These are phyloP conservation scores for Caloboletus firmus DNA, from an alignment of 1,284 basidiomycete genomes.

Conservation along the genomic window DNA sequence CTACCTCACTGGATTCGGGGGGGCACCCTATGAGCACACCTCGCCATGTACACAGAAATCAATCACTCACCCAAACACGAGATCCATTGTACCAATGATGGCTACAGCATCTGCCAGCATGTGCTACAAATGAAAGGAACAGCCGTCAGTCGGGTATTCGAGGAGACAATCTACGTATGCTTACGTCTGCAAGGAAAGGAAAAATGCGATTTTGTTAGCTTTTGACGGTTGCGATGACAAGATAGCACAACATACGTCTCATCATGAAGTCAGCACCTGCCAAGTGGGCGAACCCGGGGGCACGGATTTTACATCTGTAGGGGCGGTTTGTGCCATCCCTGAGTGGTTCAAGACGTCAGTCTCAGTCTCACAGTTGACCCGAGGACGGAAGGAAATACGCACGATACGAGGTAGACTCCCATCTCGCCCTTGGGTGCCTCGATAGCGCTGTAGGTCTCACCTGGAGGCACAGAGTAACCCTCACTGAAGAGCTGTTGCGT, in stretches of 20 bases:
- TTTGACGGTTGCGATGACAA: background rate
- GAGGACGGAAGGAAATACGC: constrained; percentile 30
- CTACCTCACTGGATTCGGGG: constrained; percentile 36
- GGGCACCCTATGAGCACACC: background rate
- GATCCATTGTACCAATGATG: constrained; percentile 93
- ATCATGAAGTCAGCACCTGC: constrained; percentile 95
- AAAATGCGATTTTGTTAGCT: background rate
- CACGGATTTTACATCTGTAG: constrained; percentile 93
- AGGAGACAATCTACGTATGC: constrained; percentile 24
- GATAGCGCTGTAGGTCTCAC: constrained; percentile 97
- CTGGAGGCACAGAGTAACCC: constrained; percentile 96
- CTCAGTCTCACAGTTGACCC: background rate
- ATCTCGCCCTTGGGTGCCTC: constrained; percentile 99
- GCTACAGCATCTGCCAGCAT: constrained; percentile 91
- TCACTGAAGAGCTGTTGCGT: constrained; percentile 81
- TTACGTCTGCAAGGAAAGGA: constrained; percentile 50
- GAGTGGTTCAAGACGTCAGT: background rate
- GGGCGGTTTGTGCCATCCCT: constrained; percentile 90
- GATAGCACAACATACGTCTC: constrained; percentile 58
- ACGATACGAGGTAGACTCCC: constrained; percentile 94
- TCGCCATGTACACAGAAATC: background rate
- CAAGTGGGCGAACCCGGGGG: constrained; percentile 91
- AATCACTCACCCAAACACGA: constrained; percentile 76
- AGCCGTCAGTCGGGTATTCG: constrained; percentile 31
- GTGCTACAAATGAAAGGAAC: constrained; percentile 51